Percentiles rank a stretch among this genome's conserved stretches.
These are phyloP conservation scores for Fusarium longipes DNA, from an alignment of 2,329 filamentous ascomycete species.

Conservation along the genomic window DNA sequence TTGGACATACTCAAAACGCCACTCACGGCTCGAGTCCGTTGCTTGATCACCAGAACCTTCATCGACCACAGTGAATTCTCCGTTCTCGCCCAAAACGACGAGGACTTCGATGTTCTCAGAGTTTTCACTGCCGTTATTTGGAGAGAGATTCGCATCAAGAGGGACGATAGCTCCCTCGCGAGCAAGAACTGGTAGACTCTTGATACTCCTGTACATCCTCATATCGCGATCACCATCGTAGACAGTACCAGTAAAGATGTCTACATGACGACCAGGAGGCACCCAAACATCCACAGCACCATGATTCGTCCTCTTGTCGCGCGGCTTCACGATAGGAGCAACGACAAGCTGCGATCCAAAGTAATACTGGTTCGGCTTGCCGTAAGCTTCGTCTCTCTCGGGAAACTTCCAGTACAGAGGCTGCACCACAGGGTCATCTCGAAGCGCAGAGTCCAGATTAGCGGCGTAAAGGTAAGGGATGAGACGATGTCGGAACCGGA, in stretches of 20 bases:
- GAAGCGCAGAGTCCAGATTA: slow-evolving; percentile 52
- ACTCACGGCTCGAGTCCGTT: background rate
- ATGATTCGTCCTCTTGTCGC: slow-evolving; percentile 58
- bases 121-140: slow-evolving; percentile 60
- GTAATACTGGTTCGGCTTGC: slow-evolving; percentile 66
- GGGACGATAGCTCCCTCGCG: slow-evolving; percentile 68
- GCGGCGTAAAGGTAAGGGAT: slow-evolving; percentile 68
- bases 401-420: slow-evolving; percentile 73
- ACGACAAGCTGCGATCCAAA: slow-evolving; percentile 69
- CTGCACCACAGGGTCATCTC: slow-evolving; percentile 65
- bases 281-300: slow-evolving; percentile 66
- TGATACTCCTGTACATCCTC: slow-evolving; percentile 61
- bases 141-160: slow-evolving; percentile 58
- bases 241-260: slow-evolving; percentile 67
- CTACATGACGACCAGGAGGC: slow-evolving; percentile 64
- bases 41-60: slow-evolving; percentile 54
- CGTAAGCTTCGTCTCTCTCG: slow-evolving; percentile 63
- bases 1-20: slow-evolving; percentile 13
- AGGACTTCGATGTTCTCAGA: slow-evolving; percentile 62
- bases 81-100: slow-evolving; percentile 60
- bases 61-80: slow-evolving; percentile 56
- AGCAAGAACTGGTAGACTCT: slow-evolving; percentile 64
- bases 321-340: slow-evolving; percentile 65
- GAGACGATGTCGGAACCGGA: slow-evolving; percentile 67
- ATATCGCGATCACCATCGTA: slow-evolving; percentile 68